These are phyloP conservation scores for Hordeum marinum DNA, from an alignment of 176 grass and related monocot species.

Conservation along the genomic window DNA sequence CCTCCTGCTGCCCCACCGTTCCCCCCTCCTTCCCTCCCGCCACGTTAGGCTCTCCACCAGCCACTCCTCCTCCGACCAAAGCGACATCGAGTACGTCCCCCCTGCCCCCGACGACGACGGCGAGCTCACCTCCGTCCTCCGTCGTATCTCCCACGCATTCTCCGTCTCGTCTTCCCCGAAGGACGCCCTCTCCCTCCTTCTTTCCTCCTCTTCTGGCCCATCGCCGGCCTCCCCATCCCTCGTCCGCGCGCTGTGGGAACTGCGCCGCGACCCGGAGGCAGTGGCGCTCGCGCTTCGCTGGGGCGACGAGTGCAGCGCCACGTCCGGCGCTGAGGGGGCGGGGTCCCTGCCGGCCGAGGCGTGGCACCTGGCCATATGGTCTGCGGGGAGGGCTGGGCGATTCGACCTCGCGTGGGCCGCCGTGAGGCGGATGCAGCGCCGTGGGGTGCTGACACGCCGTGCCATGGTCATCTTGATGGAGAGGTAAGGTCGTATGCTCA, in stretches of 20 bases:
- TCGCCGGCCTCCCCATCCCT: constrained; percentile 7
- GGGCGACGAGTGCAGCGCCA: constrained; percentile 38
- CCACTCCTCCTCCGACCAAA: constrained; percentile 30
- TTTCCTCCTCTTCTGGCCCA: constrained; percentile 20
- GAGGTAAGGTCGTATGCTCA: constrained; percentile 37
- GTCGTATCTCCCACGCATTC: constrained; percentile 49
- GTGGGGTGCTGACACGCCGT: constrained; percentile 53
- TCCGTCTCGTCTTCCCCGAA: constrained; percentile 44
- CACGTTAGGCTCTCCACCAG: not conserved
- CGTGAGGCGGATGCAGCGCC: constrained; percentile 54
- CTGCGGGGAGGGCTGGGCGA: constrained; percentile 50
- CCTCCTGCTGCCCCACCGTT: not conserved
- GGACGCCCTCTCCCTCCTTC: constrained; percentile 45
- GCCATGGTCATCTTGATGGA: constrained; percentile 80
- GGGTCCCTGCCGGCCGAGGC: constrained; percentile 28
- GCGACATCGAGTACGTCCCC: constrained; percentile 53
- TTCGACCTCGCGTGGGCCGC: constrained; percentile 70
- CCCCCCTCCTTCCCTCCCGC: not conserved
- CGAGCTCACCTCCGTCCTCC: constrained; percentile 61
- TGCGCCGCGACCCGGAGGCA: constrained; percentile 54
- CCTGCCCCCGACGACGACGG: constrained; percentile 7
- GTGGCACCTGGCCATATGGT: constrained; percentile 70
- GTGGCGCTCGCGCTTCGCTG: constrained; percentile 51
- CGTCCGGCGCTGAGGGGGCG: not conserved
- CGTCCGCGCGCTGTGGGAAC: constrained; percentile 66